These are phyloP conservation scores for Ceratobasidium sp. DNA, from an alignment of 1,284 basidiomycete genomes.

Conservation along the genomic window DNA sequence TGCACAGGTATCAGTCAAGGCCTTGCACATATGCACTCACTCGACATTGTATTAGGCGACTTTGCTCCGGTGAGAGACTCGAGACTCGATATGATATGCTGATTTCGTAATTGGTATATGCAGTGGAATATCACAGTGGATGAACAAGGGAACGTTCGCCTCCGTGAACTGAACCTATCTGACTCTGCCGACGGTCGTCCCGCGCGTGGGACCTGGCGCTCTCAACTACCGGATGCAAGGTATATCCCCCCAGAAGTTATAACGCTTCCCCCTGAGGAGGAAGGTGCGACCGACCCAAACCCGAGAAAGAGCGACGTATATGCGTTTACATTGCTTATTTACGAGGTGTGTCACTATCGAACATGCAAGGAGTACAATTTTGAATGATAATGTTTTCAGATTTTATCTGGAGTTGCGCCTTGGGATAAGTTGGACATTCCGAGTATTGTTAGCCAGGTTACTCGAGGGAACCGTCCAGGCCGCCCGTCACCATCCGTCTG, in stretches of 20 bases:
- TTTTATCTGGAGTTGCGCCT: slow-evolving; percentile 17
- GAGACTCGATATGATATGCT: too few relatives aligned
- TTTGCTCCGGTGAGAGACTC: slow-evolving; percentile 15
- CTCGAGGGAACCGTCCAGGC: slow-evolving; percentile 22
- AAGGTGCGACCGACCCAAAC: slow-evolving; percentile 27
- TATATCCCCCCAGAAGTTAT: slow-evolving; percentile 30
- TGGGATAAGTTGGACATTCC: slow-evolving; percentile 31
- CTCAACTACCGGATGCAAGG: slow-evolving; percentile 19
- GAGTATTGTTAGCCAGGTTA: slow-evolving; percentile 23
- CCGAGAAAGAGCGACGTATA: slow-evolving; percentile 31
- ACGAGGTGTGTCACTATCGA: neutral
- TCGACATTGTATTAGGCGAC: slow-evolving; percentile 17
- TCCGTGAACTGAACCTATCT: slow-evolving; percentile 8
- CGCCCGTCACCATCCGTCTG: slow-evolving; percentile 5
- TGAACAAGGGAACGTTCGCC: slow-evolving; percentile 8
- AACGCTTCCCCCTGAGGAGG: slow-evolving; percentile 12
- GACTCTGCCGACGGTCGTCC: slow-evolving; percentile 2
- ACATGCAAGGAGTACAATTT: neutral
- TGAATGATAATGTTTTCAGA: neutral
- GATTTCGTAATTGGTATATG: neutral
- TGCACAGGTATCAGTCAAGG: slow-evolving; percentile 20
- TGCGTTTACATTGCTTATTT: slow-evolving; percentile 21
- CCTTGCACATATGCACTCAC: slow-evolving; percentile 9
- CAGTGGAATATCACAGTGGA: slow-evolving; percentile 21
- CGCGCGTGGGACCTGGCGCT: slow-evolving; percentile 23